These are phyloP conservation scores for Rubroboletus satanas DNA, from an alignment of 768 basidiomycete species.

Conservation along the genomic window DNA sequence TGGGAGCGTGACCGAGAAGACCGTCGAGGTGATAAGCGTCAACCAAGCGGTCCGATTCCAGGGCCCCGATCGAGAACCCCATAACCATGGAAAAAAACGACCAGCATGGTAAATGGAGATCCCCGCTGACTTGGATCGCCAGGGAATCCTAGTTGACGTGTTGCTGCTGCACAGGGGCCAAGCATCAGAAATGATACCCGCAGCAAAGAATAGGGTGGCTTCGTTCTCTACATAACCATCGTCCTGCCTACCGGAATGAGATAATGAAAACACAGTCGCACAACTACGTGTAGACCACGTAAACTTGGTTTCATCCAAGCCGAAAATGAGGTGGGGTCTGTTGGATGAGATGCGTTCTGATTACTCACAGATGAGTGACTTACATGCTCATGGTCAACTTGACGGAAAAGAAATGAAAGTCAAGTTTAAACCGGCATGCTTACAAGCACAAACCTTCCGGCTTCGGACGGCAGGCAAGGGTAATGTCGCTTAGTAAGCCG, in stretches of 20 bases:
- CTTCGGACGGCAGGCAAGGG: too few species aligned
- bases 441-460: not conserved
- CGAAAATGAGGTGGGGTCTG: not conserved
- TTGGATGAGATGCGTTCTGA: not conserved
- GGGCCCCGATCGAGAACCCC: conserved; percentile 2
- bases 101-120: not conserved
- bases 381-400: not conserved
- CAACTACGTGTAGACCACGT: not conserved
- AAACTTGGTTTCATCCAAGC: not conserved
- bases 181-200: not conserved
- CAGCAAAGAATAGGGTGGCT: not conserved
- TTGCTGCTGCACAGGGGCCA: conserved; percentile 1
- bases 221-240: not conserved
- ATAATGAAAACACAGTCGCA: conserved; percentile 4
- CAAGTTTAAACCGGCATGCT: not conserved
- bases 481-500: conserved; percentile 16
- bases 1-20: conserved; percentile 1
- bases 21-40: conserved; percentile 4
- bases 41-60: not conserved
- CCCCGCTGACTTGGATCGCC: conserved; percentile 3
- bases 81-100: not conserved
- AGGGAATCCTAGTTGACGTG: not conserved
- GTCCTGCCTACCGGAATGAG: not conserved
- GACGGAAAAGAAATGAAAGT: not conserved
- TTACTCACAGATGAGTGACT: not conserved